Conservation (phyloP, 345 rosid genomes). For the Physaria fendleri region DNA sequence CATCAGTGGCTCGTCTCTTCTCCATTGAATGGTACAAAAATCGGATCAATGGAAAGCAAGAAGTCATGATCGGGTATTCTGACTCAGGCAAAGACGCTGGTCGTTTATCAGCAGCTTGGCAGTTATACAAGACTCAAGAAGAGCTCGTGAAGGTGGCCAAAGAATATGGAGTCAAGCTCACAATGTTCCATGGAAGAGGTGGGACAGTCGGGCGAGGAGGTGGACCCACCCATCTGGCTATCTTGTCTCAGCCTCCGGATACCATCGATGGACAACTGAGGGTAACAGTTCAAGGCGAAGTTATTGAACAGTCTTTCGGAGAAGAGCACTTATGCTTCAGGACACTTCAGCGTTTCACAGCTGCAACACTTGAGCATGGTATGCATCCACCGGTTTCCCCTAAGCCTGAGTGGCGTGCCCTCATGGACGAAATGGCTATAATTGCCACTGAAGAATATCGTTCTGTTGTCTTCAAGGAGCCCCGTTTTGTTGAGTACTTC, state of each 20-base stretch:
- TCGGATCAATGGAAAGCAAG: slow-evolving; percentile 86
- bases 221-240: slow-evolving; percentile 97
- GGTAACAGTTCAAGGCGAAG: slow-evolving; percentile 97
- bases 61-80: slow-evolving; percentile 97
- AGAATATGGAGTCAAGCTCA: slow-evolving; percentile 73
- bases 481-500: slow-evolving; percentile 91
- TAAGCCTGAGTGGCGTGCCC: slow-evolving; percentile 92
- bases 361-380: slow-evolving; percentile 95
- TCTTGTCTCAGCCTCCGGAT: slow-evolving; percentile 96
- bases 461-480: slow-evolving; percentile 82
- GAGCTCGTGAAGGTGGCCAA: slow-evolving; percentile 90
- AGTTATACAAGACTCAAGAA: slow-evolving; percentile 86
- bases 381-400: slow-evolving; percentile 96
- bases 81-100: slow-evolving; percentile 99
- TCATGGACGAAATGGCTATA: slow-evolving; percentile 94
- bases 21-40: slow-evolving; percentile 89
- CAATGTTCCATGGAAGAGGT: slow-evolving; percentile 97
- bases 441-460: slow-evolving; percentile 82
- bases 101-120: slow-evolving; percentile 94
- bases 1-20: slow-evolving; percentile 86
- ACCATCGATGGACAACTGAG: slow-evolving; percentile 84
- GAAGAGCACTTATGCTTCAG: slow-evolving; percentile 91
- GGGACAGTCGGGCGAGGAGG: slow-evolving; percentile 99
- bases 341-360: slow-evolving; percentile 90
- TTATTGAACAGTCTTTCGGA: slow-evolving; percentile 87